phyloP scores from a whole-genome alignment of 768 basidiomycete species.

The Tylopilus felleus region DNA sequence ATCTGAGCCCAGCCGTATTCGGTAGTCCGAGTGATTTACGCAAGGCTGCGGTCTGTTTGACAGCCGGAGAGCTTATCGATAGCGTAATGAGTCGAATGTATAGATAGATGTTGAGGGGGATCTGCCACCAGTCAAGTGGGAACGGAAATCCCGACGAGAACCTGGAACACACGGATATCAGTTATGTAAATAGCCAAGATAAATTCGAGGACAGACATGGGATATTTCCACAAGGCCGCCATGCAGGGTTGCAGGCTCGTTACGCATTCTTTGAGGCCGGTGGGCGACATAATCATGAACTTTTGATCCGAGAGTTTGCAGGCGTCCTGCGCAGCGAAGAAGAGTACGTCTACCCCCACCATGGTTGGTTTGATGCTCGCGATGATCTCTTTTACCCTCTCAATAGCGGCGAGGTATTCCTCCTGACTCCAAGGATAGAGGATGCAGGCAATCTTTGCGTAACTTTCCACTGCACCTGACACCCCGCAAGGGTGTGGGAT shows the following conservation, averaged over 20 bases:
- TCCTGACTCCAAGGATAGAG: conserved; percentile 1
- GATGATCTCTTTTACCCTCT: conserved; percentile 1
- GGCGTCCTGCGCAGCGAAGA: conserved; percentile 2
- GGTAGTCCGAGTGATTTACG: no score
- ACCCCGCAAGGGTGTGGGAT: conserved; percentile 1
- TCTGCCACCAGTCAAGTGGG: conserved; percentile 16
- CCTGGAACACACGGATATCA: background rate
- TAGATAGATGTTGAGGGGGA: conserved; percentile 10
- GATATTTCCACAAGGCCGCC: conserved; percentile 10
- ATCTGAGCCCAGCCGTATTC: no score
- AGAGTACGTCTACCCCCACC: background rate
- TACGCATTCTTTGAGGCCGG: background rate
- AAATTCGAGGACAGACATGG: background rate
- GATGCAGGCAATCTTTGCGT: background rate
- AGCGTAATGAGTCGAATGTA: no score
- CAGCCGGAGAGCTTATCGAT: no score
- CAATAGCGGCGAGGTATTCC: conserved; percentile 5
- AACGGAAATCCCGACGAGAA: conserved; percentile 7
- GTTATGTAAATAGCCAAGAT: background rate
- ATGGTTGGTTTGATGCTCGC: background rate
- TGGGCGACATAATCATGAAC: conserved; percentile 1
- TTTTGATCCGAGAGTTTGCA: conserved; percentile 4
- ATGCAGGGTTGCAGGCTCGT: background rate
- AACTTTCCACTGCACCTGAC: conserved; percentile 1
- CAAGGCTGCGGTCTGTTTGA: no score